These are phyloP conservation scores for Singerocomus rubriflavus DNA, from an alignment of 1,284 basidiomycete species.

Conservation along the genomic window DNA sequence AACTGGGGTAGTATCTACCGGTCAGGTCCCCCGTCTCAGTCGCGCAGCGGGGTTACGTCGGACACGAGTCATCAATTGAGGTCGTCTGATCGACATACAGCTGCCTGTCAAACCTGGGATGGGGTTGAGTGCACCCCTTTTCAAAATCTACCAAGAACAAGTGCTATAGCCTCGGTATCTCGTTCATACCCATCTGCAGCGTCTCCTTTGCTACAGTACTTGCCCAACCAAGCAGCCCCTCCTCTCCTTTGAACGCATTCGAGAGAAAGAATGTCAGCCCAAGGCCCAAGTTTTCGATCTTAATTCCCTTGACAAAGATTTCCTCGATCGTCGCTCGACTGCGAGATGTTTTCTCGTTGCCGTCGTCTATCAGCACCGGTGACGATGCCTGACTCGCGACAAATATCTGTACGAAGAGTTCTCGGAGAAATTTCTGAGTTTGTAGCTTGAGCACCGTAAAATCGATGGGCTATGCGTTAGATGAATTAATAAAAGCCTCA, in stretches of 20 bases:
- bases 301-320: slow-evolving; percentile 66
- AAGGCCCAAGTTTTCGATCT: slow-evolving; percentile 57
- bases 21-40: not conserved
- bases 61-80: not conserved
- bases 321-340: slow-evolving; percentile 67
- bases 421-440: slow-evolving; percentile 63
- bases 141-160: not conserved
- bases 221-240: slow-evolving; percentile 60
- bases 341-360: slow-evolving; percentile 40
- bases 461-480: slow-evolving; percentile 66
- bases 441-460: slow-evolving; percentile 70
- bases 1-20: not conserved
- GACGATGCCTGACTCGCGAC: slow-evolving; percentile 70
- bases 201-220: slow-evolving; percentile 64
- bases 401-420: slow-evolving; percentile 67
- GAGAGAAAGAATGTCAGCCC: slow-evolving; percentile 70
- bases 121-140: not conserved
- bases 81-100: not conserved
- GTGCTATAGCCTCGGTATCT: slow-evolving; percentile 41
- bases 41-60: not conserved
- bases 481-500: not conserved
- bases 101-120: not conserved
- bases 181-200: slow-evolving; percentile 57
- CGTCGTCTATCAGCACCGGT: slow-evolving; percentile 48
- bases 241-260: slow-evolving; percentile 43